Conservation (phyloP, 345 rosid genomes). For the Gossypium rotundifolium region DNA sequence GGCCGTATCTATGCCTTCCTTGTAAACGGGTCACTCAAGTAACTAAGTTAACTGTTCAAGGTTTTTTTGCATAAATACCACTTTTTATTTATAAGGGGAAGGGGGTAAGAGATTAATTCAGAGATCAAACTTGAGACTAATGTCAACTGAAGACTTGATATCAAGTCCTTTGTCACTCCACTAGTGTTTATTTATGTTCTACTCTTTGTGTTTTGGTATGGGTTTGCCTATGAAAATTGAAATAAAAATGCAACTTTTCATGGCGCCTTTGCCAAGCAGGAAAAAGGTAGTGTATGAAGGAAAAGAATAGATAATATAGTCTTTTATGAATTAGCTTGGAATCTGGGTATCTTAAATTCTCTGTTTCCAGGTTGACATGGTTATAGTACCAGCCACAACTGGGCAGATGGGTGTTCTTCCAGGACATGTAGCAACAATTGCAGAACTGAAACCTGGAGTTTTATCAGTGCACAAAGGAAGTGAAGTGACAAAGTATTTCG, state of each 20-base stretch:
- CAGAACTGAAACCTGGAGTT: slow-evolving; percentile 60
- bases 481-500: slow-evolving; percentile 42
- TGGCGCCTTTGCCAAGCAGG: neutral
- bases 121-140: too few relatives aligned
- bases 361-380: slow-evolving; percentile 50
- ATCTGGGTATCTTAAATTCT: neutral
- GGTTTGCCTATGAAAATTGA: too few relatives aligned
- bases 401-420: slow-evolving; percentile 69
- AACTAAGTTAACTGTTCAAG: too few relatives aligned
- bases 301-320: neutral
- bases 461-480: slow-evolving; percentile 61
- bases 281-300: neutral
- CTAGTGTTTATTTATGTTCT: too few relatives aligned
- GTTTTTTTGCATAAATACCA: too few relatives aligned
- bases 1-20: too few relatives aligned
- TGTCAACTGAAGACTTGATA: too few relatives aligned
- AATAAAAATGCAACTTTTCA: neutral
- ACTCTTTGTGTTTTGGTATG: too few relatives aligned
- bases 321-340: neutral
- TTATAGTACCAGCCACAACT: slow-evolving; percentile 55
- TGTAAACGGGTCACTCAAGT: too few relatives aligned
- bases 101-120: too few relatives aligned
- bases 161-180: too few relatives aligned
- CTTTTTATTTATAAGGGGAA: too few relatives aligned
- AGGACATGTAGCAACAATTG: slow-evolving; percentile 48